phyloP scores from a whole-genome alignment of 2,329 filamentous ascomycete species.

The Trichoderma aggressivum region DNA sequence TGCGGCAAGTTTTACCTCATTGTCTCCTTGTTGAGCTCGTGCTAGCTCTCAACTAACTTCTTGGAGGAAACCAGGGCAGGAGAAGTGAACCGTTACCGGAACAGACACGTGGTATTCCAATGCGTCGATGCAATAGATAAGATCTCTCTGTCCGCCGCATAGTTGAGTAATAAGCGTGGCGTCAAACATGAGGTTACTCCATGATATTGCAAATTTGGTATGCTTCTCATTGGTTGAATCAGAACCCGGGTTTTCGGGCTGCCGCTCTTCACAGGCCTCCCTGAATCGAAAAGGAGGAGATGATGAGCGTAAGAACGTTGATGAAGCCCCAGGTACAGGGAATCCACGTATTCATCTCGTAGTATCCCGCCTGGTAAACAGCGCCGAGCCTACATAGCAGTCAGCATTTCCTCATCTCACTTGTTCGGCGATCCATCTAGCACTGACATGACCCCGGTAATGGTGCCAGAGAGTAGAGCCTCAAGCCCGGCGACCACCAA shows the following conservation, averaged over 20 bases:
- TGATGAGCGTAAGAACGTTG: conserved; percentile 75
- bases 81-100: background rate
- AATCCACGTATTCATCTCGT: conserved; percentile 91
- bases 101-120: background rate
- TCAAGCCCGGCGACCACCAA: conserved; percentile 69
- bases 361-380: conserved; percentile 77
- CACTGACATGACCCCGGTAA: conserved; percentile 75
- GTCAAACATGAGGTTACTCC: background rate
- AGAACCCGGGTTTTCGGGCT: background rate
- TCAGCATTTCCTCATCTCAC: background rate
- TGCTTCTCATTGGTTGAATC: background rate
- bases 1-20: background rate
- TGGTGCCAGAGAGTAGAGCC: conserved; percentile 73
- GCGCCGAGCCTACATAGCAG: conserved; percentile 62
- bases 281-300: conserved; percentile 91
- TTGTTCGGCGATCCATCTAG: background rate
- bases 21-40: background rate
- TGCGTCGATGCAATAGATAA: background rate
- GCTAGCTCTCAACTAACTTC: background rate
- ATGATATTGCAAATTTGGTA: background rate
- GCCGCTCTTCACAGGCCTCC: conserved; percentile 64
- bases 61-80: background rate
- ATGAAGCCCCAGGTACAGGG: conserved; percentile 85
- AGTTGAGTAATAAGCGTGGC: background rate
- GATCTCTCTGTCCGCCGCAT: background rate